Evolutionary conservation across 768 basidiomycete species (phyloP), one percentile per base, ranked within the genome.

Genomic region (Naganishia antarctica): DNA sequence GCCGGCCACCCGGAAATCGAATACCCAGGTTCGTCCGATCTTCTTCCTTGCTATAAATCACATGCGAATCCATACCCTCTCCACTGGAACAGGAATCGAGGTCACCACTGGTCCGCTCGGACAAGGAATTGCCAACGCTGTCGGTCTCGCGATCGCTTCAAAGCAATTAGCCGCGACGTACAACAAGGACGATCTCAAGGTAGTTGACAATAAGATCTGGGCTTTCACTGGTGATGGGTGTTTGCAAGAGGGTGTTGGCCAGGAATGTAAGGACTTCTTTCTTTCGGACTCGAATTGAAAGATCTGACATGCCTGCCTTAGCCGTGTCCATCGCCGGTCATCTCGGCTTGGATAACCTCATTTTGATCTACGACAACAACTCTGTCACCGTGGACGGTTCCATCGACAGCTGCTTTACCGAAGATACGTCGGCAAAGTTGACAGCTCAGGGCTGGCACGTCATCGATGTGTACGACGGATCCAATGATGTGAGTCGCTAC

Each of bases 1-100:
- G 73, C 75, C 57, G 75, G 75, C 2, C 76, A 78, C 53, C 76
- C 76, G 8, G 76, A 78, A 68, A 78, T 78, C 61, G 76, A 76
- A 65, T 70, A 68, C 40, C 69, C 69, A 7, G 69, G n/a, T n/a
- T n/a, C n/a, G n/a, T n/a, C n/a, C n/a, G n/a, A n/a, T n/a, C n/a
- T n/a, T n/a, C n/a, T n/a, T n/a, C n/a, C n/a, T n/a, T n/a, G n/a
- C n/a, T n/a, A n/a, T n/a, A n/a, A n/a, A n/a, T n/a, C n/a, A n/a
- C n/a, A n/a, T n/a, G n/a, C n/a, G n/a, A n/a, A n/a, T n/a, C n/a
- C n/a, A n/a, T n/a, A n/a, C n/a, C n/a, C n/a, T n/a, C n/a, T n/a
- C n/a, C n/a, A n/a, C n/a, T n/a, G n/a, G n/a, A n/a, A n/a, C n/a
- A n/a, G n/a, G 69, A 13, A 51, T 28, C 31, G 74, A 76, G 59